A percentile compares a stretch with the other conserved stretches of the same genome.
phyloP scores from a whole-genome alignment of 306 rosid genomes.

The Malus asiatica region DNA sequence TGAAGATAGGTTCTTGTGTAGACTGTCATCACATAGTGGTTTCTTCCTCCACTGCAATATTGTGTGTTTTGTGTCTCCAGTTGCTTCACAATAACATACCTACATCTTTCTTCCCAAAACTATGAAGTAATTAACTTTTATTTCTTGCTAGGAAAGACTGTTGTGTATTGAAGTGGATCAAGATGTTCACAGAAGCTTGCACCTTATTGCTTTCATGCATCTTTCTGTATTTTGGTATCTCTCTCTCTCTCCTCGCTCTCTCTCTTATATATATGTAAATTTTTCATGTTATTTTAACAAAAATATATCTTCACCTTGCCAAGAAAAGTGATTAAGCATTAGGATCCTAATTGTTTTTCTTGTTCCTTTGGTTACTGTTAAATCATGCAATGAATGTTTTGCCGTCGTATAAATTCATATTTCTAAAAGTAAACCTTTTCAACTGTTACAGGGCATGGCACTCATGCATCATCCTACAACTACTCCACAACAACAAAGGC shows the following conservation, averaged over 20 bases:
- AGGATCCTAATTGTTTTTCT: background rate
- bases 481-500: conserved; percentile 59
- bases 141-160: background rate
- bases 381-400: background rate
- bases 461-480: conserved; percentile 42
- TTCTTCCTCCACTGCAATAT: background rate
- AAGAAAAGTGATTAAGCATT: background rate
- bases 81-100: background rate
- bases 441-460: conserved; percentile 39
- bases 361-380: background rate
- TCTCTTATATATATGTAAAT: background rate
- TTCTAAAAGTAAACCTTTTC: background rate
- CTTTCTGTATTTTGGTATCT: conserved; percentile 47
- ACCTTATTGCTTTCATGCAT: conserved; percentile 25
- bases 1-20: background rate
- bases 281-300: background rate
- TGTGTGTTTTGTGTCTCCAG: background rate
- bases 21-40: background rate
- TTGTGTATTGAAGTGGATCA: conserved; percentile 18
- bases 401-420: background rate
- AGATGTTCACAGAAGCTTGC: conserved; percentile 18
- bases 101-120: background rate
- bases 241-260: conserved; percentile 12
- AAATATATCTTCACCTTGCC: too few relatives aligned
- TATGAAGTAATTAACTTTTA: background rate